Evolutionary conservation across 2,329 filamentous ascomycete genomes (phyloP), one percentile per base, ranked within the genome.

Genomic region (Calycina marina): DNA sequence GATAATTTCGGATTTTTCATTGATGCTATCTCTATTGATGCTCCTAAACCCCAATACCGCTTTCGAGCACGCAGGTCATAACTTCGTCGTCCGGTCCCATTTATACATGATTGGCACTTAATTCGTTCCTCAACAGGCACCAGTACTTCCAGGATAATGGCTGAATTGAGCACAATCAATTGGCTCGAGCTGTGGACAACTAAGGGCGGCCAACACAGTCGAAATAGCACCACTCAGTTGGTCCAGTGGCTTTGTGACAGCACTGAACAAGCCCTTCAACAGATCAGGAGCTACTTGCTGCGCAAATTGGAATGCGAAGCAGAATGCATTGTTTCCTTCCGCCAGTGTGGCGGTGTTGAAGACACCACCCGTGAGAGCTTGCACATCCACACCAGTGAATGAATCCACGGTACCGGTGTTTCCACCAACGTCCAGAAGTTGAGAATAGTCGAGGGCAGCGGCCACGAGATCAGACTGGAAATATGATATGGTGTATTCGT

Each of bases 341-440:
- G 59, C 40, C 0, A 67, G 45, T 12, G 49, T 59, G 8, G 49
- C 36, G 3, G 49, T 41, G 40, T 63, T 67, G 36, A 59, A 56
- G 1, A 66, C 45, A 28, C 61, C 61, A 14, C 59, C 56, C 4
- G 61, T 61, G 10, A 66, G 20, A 35, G 65, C 48, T 2, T 40
- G 36, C 2, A 62, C 22, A 39, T 62, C 50, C 27, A 70, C 42
- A 4, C 63, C 64, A 4, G 58, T 52, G 42, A 69, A 71, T 13
- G 55, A 61, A 51, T 71, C 62, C n/a, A 62, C 56, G 3, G 53
- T 55, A 12, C 65, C 63, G 4, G 59, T 58, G 40, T 71, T 71
- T 6, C 67, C 67, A 6, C 67, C 67, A 11, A 70, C 56, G 37
- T 54, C 58, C 14, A 49, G 51, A 11, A 65, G 54, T 13, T 58